Base-by-base conservation (phyloP, 108 stramenopile genomes). In the Nitzschia sp. region DNA sequence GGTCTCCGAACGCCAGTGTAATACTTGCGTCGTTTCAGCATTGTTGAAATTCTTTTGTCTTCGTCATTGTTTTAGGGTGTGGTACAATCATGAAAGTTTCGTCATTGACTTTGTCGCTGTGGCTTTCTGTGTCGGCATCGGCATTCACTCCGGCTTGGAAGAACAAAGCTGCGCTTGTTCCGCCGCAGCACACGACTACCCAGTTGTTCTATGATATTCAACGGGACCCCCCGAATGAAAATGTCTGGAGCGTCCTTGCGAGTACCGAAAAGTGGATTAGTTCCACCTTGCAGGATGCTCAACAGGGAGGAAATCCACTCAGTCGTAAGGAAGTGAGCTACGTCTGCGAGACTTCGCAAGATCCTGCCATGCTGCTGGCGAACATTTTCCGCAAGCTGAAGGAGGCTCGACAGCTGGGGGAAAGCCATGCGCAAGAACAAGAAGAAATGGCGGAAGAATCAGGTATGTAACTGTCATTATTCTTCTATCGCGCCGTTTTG, bases 231-330 rank as follows among this genome's bases (percentile, higher is more conserved):
- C 49, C 49, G 4, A 34, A 34, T 61, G 45, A 59, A 4, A 87
- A 86, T 70, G 80, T 83, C 2, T 93, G 87, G 87, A 59, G 68
- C 17, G 87, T 88, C 18, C 64, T 93, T 13, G 77, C 88, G 48
- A 81, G 76, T 71, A 93, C 92, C 42, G 89, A 93, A 65, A 55
- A 71, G 38, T 93, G 92, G 92, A 90, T 93, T n/a, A 47, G 71
- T 19, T 68, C 74, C 5, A 92, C 85, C 0, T 75, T 92, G 54
- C 60, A 76, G 19, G 61, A 62, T 27, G 62, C 78, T 49, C 79
- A 85, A 27, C 46, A 76, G 38, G 51, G 69, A 5, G 71, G 70
- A 11, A 58, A 54, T 21, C 92, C 89, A 2, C 80, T 88, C 47
- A 75, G 74, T 9, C 78, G 89, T 18, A 93, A 93, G 70, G 92